phyloP scores from a whole-genome alignment of 148 eudicot genomes.

The Arbutus unedo region DNA sequence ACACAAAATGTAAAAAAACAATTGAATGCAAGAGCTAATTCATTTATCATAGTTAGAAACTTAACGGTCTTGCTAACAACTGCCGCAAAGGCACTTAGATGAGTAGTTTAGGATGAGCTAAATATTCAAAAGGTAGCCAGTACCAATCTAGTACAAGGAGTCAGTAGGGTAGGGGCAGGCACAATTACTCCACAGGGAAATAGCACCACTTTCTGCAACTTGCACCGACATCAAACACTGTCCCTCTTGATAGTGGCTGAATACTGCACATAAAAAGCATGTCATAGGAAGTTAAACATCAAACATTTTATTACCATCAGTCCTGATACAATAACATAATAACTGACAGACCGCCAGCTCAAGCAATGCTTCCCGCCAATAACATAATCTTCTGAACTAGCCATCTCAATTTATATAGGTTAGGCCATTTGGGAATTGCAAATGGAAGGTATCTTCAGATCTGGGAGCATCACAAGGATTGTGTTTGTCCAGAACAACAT shows the following conservation, averaged over 20 bases:
- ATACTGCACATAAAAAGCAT: neutral
- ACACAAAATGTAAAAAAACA: neutral
- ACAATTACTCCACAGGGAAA: neutral
- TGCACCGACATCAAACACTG: neutral
- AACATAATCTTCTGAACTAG: neutral
- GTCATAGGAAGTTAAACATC: neutral
- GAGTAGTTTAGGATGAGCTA: neutral
- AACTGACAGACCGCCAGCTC: neutral
- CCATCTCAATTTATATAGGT: neutral
- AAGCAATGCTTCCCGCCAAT: neutral
- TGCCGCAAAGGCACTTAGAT: neutral
- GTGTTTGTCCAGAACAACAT: neutral
- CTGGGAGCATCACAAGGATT: neutral
- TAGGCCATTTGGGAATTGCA: neutral
- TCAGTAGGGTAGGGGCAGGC: neutral
- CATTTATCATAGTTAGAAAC: neutral
- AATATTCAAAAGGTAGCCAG: neutral
- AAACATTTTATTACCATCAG: neutral
- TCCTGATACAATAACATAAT: neutral
- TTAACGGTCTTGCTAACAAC: too few species aligned
- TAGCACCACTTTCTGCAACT: neutral
- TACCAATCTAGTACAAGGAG: neutral
- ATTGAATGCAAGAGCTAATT: neutral
- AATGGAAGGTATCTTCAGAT: neutral
- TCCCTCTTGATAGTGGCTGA: neutral